Conservation (phyloP, 768 basidiomycete species). For the Guyanaporus albipodus region DNA sequence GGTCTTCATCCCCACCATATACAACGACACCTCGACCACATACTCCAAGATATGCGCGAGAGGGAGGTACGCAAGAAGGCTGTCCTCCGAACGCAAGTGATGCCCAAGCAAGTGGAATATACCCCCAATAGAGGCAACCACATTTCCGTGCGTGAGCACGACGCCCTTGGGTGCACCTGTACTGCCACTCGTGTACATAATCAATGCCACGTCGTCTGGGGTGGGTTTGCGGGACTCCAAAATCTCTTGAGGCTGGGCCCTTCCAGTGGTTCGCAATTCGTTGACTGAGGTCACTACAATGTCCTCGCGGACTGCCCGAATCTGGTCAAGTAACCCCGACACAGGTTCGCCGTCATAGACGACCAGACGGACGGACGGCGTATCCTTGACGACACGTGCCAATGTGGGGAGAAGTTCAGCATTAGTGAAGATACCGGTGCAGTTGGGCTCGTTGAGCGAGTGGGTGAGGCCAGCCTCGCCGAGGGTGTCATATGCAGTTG, state of each 20-base stretch:
- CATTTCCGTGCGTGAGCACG: slow-evolving; percentile 80
- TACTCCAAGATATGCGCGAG: slow-evolving; percentile 96
- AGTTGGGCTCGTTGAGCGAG: slow-evolving; percentile 85
- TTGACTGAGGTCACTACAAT: slow-evolving; percentile 63
- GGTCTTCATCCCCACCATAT: slow-evolving; percentile 72
- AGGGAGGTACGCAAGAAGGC: slow-evolving; percentile 86
- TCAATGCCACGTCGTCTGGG: slow-evolving; percentile 52
- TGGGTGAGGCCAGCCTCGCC: slow-evolving; percentile 86
- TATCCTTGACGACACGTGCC: slow-evolving; percentile 62
- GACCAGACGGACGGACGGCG: slow-evolving; percentile 72
- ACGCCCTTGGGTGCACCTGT: slow-evolving; percentile 97
- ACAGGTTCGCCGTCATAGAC: slow-evolving; percentile 79
- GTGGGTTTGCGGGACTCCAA: slow-evolving; percentile 49
- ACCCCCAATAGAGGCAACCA: slow-evolving; percentile 84
- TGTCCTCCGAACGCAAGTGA: slow-evolving; percentile 34
- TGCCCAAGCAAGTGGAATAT: slow-evolving; percentile 64
- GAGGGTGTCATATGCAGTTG: slow-evolving; percentile 95
- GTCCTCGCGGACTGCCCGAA: slow-evolving; percentile 51
- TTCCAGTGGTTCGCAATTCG: slow-evolving; percentile 68
- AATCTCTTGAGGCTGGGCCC: slow-evolving; percentile 46
- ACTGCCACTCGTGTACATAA: slow-evolving; percentile 87
- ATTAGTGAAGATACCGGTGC: slow-evolving; percentile 86
- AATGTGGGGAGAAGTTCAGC: slow-evolving; percentile 83
- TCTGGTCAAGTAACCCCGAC: slow-evolving; percentile 50
- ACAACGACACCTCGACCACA: slow-evolving; percentile 78